A percentile compares a stretch with the other conserved stretches of the same genome.
These are phyloP conservation scores for Asterionellopsis glacialis DNA, from an alignment of 108 stramenopile species.

Conservation along the genomic window DNA sequence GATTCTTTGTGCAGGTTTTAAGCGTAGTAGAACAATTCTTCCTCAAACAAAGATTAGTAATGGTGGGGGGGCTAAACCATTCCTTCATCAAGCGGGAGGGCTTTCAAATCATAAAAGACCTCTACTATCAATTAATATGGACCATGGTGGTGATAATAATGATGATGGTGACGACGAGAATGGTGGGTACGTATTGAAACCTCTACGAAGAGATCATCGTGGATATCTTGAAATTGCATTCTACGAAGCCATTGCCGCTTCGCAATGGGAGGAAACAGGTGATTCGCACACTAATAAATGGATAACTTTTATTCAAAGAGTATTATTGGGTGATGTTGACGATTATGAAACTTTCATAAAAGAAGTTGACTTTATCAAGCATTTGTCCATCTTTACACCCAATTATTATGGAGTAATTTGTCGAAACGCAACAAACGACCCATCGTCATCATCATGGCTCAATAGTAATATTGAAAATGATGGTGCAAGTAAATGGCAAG, in stretches of 20 bases:
- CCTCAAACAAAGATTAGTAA: too few species aligned
- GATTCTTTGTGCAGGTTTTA: too few species aligned
- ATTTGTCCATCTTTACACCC: slow-evolving; percentile 43
- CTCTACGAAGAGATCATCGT: slow-evolving; percentile 57
- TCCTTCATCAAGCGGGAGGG: too few species aligned
- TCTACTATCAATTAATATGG: too few species aligned
- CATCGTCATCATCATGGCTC: slow-evolving; percentile 5
- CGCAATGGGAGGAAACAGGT: slow-evolving; percentile 1
- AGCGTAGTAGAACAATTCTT: too few species aligned
- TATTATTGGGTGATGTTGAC: slow-evolving; percentile 5
- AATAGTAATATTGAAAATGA: background rate
- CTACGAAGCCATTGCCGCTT: slow-evolving; percentile 59
- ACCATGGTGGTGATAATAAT: too few species aligned
- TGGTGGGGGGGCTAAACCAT: too few species aligned
- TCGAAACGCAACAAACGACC: too few species aligned
- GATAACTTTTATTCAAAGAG: background rate
- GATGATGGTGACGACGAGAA: too few species aligned
- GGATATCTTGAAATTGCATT: slow-evolving; percentile 78
- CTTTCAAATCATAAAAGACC: too few species aligned
- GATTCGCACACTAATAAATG: background rate
- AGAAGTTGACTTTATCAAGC: slow-evolving; percentile 44
- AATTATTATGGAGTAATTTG: slow-evolving; percentile 56
- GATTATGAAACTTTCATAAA: slow-evolving; percentile 22
- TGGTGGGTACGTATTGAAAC: slow-evolving; percentile 66
- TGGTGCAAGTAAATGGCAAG: background rate